These are phyloP conservation scores for Fonticula alba DNA, from an alignment of 78 protist genomes.

Conservation along the genomic window DNA sequence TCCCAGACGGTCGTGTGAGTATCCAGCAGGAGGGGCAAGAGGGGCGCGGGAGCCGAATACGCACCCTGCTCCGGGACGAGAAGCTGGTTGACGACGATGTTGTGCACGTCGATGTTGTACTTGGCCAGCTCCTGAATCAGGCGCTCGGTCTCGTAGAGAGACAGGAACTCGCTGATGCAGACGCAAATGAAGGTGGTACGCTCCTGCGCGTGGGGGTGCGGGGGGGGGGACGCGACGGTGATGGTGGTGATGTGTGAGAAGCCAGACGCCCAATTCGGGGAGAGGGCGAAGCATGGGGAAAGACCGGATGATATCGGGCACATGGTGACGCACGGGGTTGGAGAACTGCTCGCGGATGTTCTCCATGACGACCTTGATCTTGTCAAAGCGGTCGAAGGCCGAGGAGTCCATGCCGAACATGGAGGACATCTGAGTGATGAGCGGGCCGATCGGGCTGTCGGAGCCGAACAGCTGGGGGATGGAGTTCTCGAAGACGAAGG, in stretches of 20 bases:
- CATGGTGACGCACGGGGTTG: neutral
- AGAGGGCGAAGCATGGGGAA: neutral
- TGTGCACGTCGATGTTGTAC: slow-evolving; percentile 67
- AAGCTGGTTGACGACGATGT: slow-evolving; percentile 87
- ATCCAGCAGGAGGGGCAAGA: neutral
- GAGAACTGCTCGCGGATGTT: neutral
- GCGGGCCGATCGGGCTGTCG: slow-evolving; percentile 4
- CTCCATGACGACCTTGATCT: neutral
- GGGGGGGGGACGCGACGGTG: neutral
- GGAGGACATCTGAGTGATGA: neutral
- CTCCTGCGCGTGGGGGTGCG: slow-evolving; percentile 15
- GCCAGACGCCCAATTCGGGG: slow-evolving; percentile 12
- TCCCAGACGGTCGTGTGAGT: neutral
- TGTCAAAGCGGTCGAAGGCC: neutral
- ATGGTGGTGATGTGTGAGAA: neutral
- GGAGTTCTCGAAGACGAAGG: slow-evolving; percentile 53
- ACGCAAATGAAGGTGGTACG: slow-evolving; percentile 91
- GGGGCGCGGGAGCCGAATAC: neutral
- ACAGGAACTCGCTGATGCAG: slow-evolving; percentile 92
- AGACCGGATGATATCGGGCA: neutral
- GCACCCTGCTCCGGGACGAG: slow-evolving; percentile 40
- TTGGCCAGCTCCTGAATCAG: slow-evolving; percentile 75
- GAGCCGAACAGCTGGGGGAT: slow-evolving; percentile 29
- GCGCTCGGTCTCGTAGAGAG: slow-evolving; percentile 98
- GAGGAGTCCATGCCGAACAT: neutral